Base-by-base conservation (phyloP, 208 protist species). In the Crithidia mellificae region DNA sequence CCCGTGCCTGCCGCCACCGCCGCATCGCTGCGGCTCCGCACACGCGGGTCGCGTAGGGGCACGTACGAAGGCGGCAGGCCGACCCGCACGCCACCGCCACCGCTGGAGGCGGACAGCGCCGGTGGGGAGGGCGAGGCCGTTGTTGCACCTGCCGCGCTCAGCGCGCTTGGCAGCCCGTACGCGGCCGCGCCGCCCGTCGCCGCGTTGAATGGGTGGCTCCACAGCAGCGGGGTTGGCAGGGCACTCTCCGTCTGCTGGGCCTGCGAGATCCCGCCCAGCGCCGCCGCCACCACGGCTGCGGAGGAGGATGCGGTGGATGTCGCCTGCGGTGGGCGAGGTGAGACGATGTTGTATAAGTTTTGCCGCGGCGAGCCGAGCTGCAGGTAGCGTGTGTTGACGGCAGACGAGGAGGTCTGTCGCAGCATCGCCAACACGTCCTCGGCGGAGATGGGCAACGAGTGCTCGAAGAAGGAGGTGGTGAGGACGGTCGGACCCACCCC, bases 341-440 rank as follows among this genome's bases (percentile, higher is more conserved):
- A 65, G 41, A 65, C 17, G 12, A 55, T 36, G 47, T 44, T 55
- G 59, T 55, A 65, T 20, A 65, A 22, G 19, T 27, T 55, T 22
- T 65, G 59, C 47, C 59, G 44, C 22, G 59, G 59, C 17, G 59
- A 65, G 46, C 44, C 46, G 20, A 53, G 47, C 32, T 65, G 59
- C 46, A 55, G 32, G 19, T 65, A 55, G 11, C 59, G 59, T 6
- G n/a, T 2, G 34, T 34, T 55, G 5, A n/a, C n/a, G n/a, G 41
- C 17, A 6, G 41, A 17, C 41, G 59, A 41, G 6, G 59, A 39
- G 3, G 59, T 24, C 47, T 55, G 59, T 43, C 59, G 59, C 59
- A 65, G 46, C 46, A 65, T 22, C 17, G 32, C 32, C 29, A 39
- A n/a, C 46, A 55, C 46, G n/a, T 65, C 59, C 20, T 65, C 59